Evolutionary conservation across 352 stramenopile species (phyloP).

Genomic region (Pythium volutum): DNA sequence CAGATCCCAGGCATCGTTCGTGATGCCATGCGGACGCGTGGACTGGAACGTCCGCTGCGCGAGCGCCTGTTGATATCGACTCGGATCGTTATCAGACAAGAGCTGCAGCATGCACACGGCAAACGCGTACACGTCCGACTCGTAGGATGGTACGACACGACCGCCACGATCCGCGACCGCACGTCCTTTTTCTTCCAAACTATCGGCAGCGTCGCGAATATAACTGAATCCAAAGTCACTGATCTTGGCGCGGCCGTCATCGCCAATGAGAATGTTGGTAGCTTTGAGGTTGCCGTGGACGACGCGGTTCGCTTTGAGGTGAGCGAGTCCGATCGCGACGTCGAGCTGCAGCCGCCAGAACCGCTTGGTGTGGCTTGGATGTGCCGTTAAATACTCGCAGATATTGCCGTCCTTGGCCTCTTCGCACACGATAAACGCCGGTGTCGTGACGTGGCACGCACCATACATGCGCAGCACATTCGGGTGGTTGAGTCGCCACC

Average conservation of each 20-base stretch:
- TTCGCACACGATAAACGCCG: slow-evolving; percentile 33
- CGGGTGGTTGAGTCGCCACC: slow-evolving; percentile 35
- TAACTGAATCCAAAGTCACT: slow-evolving; percentile 37
- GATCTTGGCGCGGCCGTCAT: slow-evolving; percentile 33
- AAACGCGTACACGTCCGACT: slow-evolving; percentile 50
- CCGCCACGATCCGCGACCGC: slow-evolving; percentile 12
- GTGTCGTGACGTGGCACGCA: slow-evolving; percentile 28
- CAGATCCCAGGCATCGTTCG: slow-evolving; percentile 22
- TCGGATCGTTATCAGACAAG: slow-evolving; percentile 1
- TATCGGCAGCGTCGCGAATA: not conserved
- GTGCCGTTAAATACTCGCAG: slow-evolving; percentile 22
- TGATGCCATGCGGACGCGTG: slow-evolving; percentile 9
- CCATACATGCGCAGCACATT: slow-evolving; percentile 37
- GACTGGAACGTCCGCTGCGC: slow-evolving; percentile 2
- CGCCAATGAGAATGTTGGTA: slow-evolving; percentile 76
- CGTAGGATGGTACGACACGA: slow-evolving; percentile 11
- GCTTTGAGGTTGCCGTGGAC: slow-evolving; percentile 86
- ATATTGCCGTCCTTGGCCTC: slow-evolving; percentile 26
- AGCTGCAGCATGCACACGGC: slow-evolving; percentile 43
- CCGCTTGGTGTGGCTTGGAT: not conserved
- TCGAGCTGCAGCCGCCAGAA: slow-evolving; percentile 34
- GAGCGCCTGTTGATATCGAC: slow-evolving; percentile 5
- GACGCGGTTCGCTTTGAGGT: slow-evolving; percentile 51
- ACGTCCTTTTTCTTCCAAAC: not conserved
- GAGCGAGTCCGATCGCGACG: slow-evolving; percentile 40